Conservation (phyloP, 1,139 yeast species). For the Kurtzmaniella quercitrusa region DNA sequence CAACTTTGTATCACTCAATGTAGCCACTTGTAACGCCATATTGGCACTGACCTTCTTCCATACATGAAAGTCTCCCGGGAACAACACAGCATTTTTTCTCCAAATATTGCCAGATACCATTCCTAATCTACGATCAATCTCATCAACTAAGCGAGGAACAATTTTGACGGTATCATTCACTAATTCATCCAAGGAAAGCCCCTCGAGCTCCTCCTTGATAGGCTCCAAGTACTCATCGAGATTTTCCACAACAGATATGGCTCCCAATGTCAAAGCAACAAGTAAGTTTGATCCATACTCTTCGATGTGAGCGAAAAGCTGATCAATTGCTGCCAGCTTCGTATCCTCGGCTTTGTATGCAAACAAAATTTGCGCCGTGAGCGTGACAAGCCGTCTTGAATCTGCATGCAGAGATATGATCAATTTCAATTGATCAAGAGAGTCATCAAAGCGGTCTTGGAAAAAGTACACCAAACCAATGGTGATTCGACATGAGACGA, state of each 20-base stretch:
- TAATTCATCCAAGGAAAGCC: slow-evolving; percentile 45
- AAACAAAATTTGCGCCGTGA: slow-evolving; percentile 76
- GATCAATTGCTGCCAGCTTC: slow-evolving; percentile 76
- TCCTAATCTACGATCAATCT: slow-evolving; percentile 38
- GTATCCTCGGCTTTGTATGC: slow-evolving; percentile 72
- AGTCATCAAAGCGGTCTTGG: slow-evolving; percentile 53
- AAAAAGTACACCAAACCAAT: slow-evolving; percentile 71
- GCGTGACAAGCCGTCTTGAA: slow-evolving; percentile 58
- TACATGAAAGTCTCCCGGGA: slow-evolving; percentile 64
- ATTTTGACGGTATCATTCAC: slow-evolving; percentile 48
- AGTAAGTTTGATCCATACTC: slow-evolving; percentile 60
- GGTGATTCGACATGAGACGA: slow-evolving; percentile 62
- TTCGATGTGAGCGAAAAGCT: slow-evolving; percentile 59
- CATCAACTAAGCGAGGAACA: slow-evolving; percentile 58
- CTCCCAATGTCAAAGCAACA: slow-evolving; percentile 73
- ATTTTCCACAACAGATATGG: slow-evolving; percentile 66
- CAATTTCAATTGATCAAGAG: slow-evolving; percentile 62
- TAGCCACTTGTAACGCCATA: slow-evolving; percentile 45
- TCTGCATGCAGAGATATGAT: slow-evolving; percentile 48
- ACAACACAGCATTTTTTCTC: slow-evolving; percentile 68
- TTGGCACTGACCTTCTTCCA: slow-evolving; percentile 62
- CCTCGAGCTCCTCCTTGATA: slow-evolving; percentile 60
- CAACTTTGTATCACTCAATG: slow-evolving; percentile 46
- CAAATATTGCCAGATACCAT: slow-evolving; percentile 33
- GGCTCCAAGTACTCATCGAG: slow-evolving; percentile 59